Evolutionary conservation across 805 yeast genomes (phyloP).

Genomic region (Limtongia smithiae): DNA sequence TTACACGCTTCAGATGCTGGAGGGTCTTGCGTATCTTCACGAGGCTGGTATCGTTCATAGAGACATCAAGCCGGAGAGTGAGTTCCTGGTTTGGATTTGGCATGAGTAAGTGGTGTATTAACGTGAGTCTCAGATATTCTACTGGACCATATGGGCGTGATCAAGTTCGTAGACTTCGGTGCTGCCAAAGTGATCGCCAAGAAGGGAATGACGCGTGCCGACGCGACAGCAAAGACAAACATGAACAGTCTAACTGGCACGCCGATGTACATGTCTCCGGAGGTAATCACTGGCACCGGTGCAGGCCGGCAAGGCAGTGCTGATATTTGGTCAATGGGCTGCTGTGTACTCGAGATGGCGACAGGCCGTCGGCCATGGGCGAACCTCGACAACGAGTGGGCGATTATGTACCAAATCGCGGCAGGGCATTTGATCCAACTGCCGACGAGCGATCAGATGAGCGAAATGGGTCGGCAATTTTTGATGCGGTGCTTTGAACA

Average conservation of each 20-base stretch:
- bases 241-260: slow-evolving; percentile 74
- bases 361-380: slow-evolving; percentile 98
- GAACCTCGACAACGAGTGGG: slow-evolving; percentile 94
- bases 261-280: slow-evolving; percentile 99
- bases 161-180: slow-evolving; percentile 95
- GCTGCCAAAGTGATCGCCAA: slow-evolving; percentile 79
- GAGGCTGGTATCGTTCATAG: slow-evolving; percentile 95
- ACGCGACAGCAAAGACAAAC: slow-evolving; percentile 34
- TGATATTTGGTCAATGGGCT: slow-evolving; percentile 96
- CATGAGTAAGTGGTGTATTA: no score
- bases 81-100: no score
- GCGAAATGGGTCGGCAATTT: slow-evolving; percentile 68
- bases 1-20: slow-evolving; percentile 86
- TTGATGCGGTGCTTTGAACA: slow-evolving; percentile 72
- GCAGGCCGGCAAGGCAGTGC: slow-evolving; percentile 59
- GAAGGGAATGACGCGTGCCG: slow-evolving; percentile 37
- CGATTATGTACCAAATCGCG: slow-evolving; percentile 96
- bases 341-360: slow-evolving; percentile 94
- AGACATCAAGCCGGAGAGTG: slow-evolving; percentile 84
- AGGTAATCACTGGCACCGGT: slow-evolving; percentile 76
- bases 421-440: slow-evolving; percentile 88
- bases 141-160: slow-evolving; percentile 85
- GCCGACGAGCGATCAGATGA: slow-evolving; percentile 74
- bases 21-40: slow-evolving; percentile 91
- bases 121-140: slow-evolving; percentile 54